A percentile compares a stretch with the other conserved stretches of the same genome.
Evolutionary conservation across 129 eudicot species (phyloP).

Genomic region (Helianthus tuberosus): DNA sequence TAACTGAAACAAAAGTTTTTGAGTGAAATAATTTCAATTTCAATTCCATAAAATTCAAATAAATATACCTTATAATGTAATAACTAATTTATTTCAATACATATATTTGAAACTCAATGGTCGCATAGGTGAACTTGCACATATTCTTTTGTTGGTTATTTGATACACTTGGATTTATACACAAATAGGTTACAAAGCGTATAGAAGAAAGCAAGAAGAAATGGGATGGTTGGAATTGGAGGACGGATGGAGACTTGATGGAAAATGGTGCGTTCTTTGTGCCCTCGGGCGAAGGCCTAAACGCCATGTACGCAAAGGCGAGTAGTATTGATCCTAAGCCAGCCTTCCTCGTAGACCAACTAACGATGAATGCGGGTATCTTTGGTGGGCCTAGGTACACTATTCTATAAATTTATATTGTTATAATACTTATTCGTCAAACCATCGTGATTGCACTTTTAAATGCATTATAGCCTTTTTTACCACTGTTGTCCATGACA

Average conservation of each 20-base stretch:
- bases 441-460: too few species aligned
- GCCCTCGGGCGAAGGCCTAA: constrained; percentile 49
- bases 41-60: too few species aligned
- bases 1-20: background rate
- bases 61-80: too few species aligned
- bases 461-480: background rate
- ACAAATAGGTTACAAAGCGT: constrained; percentile 53
- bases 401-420: background rate
- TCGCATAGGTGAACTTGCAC: too few species aligned
- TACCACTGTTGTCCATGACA: background rate
- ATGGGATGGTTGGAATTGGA: constrained; percentile 73
- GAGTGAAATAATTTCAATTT: too few species aligned
- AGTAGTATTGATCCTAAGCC: constrained; percentile 44
- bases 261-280: constrained; percentile 70
- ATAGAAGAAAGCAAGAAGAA: constrained; percentile 55
- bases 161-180: background rate
- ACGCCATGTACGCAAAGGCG: constrained; percentile 42
- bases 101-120: too few species aligned
- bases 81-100: too few species aligned
- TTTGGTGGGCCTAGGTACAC: constrained; percentile 38
- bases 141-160: too few species aligned
- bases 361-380: constrained; percentile 41
- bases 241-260: constrained; percentile 69
- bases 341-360: constrained; percentile 37
- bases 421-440: background rate